A percentile compares a stretch with the other conserved stretches of the same genome.
phyloP scores from a whole-genome alignment of 2,329 filamentous ascomycete genomes.

The Coniochaeta hoffmannii region DNA sequence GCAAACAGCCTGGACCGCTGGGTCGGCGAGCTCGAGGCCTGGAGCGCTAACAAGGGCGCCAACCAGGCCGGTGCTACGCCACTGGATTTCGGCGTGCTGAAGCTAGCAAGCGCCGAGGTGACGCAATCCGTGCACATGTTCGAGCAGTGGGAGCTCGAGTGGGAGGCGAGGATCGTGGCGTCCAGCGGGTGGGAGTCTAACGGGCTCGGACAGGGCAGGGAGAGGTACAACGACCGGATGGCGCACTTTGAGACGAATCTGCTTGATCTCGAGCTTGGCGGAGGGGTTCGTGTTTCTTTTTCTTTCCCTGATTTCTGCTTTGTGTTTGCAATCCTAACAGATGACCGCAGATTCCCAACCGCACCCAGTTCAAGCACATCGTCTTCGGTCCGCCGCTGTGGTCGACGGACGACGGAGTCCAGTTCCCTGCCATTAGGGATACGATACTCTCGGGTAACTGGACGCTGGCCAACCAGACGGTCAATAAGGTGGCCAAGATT shows the following conservation, averaged over 20 bases:
- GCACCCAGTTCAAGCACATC: constrained; percentile 90
- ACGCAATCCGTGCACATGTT: constrained; percentile 56
- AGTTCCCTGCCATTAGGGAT: constrained; percentile 82
- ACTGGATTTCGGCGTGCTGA: constrained; percentile 51
- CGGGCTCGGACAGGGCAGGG: constrained; percentile 57
- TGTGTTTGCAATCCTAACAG: background rate
- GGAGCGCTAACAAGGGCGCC: constrained; percentile 49
- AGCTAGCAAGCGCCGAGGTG: constrained; percentile 55
- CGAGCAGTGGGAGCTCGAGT: constrained; percentile 66
- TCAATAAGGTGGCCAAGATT: constrained; percentile 64
- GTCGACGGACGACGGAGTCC: constrained; percentile 59
- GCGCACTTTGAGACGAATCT: constrained; percentile 75
- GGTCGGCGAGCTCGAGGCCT: constrained; percentile 58
- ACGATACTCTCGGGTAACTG: constrained; percentile 66
- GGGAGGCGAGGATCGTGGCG: constrained; percentile 65
- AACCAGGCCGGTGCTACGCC: constrained; percentile 21
- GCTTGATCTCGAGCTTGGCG: constrained; percentile 63
- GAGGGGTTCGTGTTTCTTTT: constrained; percentile 57
- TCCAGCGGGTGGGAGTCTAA: constrained; percentile 71
- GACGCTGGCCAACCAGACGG: constrained; percentile 56
- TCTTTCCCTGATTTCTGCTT: background rate
- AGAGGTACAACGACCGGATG: constrained; percentile 73
- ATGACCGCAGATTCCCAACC: constrained; percentile 72
- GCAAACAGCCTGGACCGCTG: constrained; percentile 57
- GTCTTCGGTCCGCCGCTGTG: constrained; percentile 79